These are phyloP conservation scores for Millerago galiae DNA, from an alignment of 805 yeast species.

Conservation along the genomic window DNA sequence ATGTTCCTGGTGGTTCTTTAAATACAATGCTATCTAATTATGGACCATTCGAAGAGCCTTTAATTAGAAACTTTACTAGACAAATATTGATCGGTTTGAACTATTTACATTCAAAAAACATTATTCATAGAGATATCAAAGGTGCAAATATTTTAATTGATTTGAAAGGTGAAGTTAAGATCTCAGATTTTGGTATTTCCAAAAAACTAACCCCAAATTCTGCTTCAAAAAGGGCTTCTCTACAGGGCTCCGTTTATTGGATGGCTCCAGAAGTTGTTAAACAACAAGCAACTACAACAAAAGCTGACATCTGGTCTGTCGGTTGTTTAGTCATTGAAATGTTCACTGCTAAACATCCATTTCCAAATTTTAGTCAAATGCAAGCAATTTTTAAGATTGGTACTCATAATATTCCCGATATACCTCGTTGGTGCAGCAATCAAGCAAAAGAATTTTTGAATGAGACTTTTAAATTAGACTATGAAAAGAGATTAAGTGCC, in stretches of 20 bases:
- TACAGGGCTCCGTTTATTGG: slow-evolving; percentile 96
- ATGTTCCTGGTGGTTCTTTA: slow-evolving; percentile 70
- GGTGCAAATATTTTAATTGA: slow-evolving; percentile 84
- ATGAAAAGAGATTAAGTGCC: slow-evolving; percentile 68
- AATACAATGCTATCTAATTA: slow-evolving; percentile 65
- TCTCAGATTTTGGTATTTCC: slow-evolving; percentile 83
- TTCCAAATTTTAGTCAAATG: slow-evolving; percentile 91
- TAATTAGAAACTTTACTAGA: slow-evolving; percentile 62
- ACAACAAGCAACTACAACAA: slow-evolving; percentile 83
- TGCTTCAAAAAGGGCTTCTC: slow-evolving; percentile 58
- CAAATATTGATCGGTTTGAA: slow-evolving; percentile 72
- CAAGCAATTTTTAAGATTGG: slow-evolving; percentile 96
- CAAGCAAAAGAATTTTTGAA: slow-evolving; percentile 62
- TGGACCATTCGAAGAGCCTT: slow-evolving; percentile 76
- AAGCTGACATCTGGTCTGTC: slow-evolving; percentile 96
- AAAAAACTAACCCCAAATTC: slow-evolving; percentile 52
- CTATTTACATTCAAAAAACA: slow-evolving; percentile 67
- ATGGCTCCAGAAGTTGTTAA: slow-evolving; percentile 99
- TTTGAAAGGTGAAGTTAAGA: slow-evolving; percentile 73
- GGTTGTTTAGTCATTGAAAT: slow-evolving; percentile 93
- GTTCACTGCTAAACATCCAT: slow-evolving; percentile 95
- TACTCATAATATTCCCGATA: slow-evolving; percentile 69
- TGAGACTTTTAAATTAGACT: slow-evolving; percentile 70
- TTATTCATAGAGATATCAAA: slow-evolving; percentile 82
- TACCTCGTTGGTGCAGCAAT: slow-evolving; percentile 67